Conservation (phyloP, 148 eudicot genomes). For the Fallopia convolvulus region DNA sequence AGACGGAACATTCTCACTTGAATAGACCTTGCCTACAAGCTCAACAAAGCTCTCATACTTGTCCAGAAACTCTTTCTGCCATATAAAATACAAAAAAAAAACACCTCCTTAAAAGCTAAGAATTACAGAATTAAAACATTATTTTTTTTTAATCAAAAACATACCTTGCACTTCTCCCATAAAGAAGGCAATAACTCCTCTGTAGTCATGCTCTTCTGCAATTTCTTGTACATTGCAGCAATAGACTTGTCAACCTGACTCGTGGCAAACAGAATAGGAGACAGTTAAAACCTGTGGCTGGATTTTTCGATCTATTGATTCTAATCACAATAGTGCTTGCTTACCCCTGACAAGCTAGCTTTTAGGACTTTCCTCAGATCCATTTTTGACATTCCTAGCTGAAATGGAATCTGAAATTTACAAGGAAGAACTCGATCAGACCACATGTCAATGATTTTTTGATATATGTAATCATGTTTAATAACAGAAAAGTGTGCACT, state of each 20-base stretch:
- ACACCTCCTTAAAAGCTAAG: background rate
- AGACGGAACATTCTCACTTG: slow-evolving; percentile 63
- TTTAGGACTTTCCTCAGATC: slow-evolving; percentile 92
- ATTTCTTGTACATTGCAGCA: slow-evolving; percentile 66
- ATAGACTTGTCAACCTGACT: slow-evolving; percentile 82
- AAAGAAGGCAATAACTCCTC: slow-evolving; percentile 86
- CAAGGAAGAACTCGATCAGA: background rate
- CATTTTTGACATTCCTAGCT: slow-evolving; percentile 75
- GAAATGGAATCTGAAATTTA: slow-evolving; percentile 68
- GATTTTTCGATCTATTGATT: background rate
- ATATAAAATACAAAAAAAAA: slow-evolving; percentile 6
- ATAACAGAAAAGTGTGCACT: background rate
- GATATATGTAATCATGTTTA: background rate
- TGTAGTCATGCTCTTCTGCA: slow-evolving; percentile 81
- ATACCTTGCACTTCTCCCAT: slow-evolving; percentile 99
- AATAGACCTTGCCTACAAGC: slow-evolving; percentile 78
- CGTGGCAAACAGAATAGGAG: background rate
- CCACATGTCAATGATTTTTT: too few species aligned
- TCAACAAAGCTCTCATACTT: slow-evolving; percentile 87
- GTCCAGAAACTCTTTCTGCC: slow-evolving; percentile 92
- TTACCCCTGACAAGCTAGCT: slow-evolving; percentile 84
- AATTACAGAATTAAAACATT: background rate
- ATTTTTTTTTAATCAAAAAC: background rate
- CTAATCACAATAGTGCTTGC: slow-evolving; percentile 23
- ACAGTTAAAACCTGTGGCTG: background rate